Conservation (phyloP, 148 eudicot species). For the Beta vulgaris region DNA sequence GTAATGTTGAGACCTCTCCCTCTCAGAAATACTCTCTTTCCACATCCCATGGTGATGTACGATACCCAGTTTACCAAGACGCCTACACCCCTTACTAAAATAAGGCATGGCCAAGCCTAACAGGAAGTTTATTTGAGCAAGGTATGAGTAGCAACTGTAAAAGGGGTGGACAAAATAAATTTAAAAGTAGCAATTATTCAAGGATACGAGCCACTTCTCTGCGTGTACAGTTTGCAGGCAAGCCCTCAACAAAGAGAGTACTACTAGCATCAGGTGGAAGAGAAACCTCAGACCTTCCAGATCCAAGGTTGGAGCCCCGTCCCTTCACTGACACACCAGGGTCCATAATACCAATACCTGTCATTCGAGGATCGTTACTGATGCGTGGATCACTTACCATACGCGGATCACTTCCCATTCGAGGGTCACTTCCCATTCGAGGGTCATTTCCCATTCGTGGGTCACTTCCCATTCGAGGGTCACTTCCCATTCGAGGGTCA, state of each 20-base stretch:
- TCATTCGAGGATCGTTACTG: constrained; percentile 26
- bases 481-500: constrained; percentile 30
- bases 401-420: constrained; percentile 16
- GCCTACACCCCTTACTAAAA: too few relatives aligned
- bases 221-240: constrained; percentile 69
- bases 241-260: constrained; percentile 77
- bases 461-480: constrained; percentile 21
- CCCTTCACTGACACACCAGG: constrained; percentile 38
- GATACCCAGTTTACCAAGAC: too few relatives aligned
- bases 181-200: background rate
- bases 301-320: constrained; percentile 42
- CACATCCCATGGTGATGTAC: too few relatives aligned
- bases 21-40: too few relatives aligned
- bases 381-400: constrained; percentile 30
- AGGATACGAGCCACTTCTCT: constrained; percentile 96
- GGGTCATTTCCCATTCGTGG: constrained; percentile 27
- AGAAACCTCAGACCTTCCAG: constrained; percentile 53
- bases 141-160: background rate
- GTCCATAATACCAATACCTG: constrained; percentile 40
- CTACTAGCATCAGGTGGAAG: constrained; percentile 80
- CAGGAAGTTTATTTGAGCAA: too few relatives aligned
- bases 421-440: constrained; percentile 26
- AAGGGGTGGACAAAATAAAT: background rate
- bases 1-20: too few relatives aligned
- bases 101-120: too few relatives aligned